Evolutionary conservation across 2,329 filamentous ascomycete genomes (phyloP).

Genomic region (Aspergillus awamori): DNA sequence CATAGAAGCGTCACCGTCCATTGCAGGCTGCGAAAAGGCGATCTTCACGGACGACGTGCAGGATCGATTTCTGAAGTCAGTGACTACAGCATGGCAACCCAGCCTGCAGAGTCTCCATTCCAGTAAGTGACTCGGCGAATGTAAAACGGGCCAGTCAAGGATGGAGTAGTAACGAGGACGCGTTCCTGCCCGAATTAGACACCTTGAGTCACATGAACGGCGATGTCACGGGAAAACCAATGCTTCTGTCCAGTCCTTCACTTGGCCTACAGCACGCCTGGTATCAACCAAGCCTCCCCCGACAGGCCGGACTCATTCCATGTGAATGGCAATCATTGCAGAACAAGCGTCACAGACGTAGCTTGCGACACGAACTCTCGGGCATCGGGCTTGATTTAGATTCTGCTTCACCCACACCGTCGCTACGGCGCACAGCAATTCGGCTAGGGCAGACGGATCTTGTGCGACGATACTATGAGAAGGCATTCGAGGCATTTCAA

Average conservation of each 20-base stretch:
- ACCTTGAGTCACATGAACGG: constrained; percentile 17
- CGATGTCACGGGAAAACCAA: constrained; percentile 16
- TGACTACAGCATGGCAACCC: constrained; percentile 24
- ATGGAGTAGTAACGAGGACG: background rate
- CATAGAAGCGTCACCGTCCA: constrained; percentile 37
- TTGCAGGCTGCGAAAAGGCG: constrained; percentile 33
- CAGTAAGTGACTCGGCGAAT: constrained; percentile 25
- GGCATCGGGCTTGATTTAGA: constrained; percentile 18
- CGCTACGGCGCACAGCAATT: constrained; percentile 29
- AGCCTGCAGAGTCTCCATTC: constrained; percentile 25
- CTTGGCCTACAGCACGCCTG: constrained; percentile 25
- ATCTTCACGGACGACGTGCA: constrained; percentile 43
- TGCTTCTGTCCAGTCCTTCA: constrained; percentile 16
- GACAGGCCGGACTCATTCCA: constrained; percentile 32
- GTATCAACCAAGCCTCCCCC: constrained; percentile 25
- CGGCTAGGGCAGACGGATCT: constrained; percentile 32
- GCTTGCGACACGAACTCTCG: constrained; percentile 23
- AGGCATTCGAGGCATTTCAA: constrained; percentile 44
- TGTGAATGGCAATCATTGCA: constrained; percentile 36
- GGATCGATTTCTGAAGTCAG: constrained; percentile 37
- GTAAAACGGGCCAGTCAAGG: background rate
- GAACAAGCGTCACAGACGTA: constrained; percentile 31
- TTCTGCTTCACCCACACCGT: constrained; percentile 24
- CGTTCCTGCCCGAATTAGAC: background rate
- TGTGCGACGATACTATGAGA: constrained; percentile 40